Base-by-base conservation (phyloP, 140 eudicot species). In the Cichorium intybus region DNA sequence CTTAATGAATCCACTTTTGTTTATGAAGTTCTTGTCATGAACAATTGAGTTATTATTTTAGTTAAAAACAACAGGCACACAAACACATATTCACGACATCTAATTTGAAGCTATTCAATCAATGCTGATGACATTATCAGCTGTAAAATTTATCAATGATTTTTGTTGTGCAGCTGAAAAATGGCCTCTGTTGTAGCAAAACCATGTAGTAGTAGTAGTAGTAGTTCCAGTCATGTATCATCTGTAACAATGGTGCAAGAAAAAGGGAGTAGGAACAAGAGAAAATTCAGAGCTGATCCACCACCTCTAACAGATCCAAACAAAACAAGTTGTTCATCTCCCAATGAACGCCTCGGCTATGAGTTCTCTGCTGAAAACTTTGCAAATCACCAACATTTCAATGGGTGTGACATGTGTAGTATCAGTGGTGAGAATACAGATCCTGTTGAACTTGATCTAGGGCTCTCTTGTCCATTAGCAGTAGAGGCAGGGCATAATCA, bases 211-310 rank as follows among this genome's bases (percentile, higher is more conserved):
- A 74, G 72, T 73, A 21, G 65, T 61, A 72, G 48, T 24, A 39
- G 53, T 76, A 71, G 78, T 67, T 79, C 87, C 64, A 78, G 75
- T 82, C 90, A 80, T 52, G 57, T 82, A 50, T 77, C 85, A 6
- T 64, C 89, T 14, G 72, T 61, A 31, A 64, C 77, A 73, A 68
- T 77, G 37, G 80, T 77, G 37, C 93, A 83, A 76, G 95, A 83
- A 46, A 93, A 93, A 63, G 95, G 87, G 52, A 93, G 95, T 74
- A 83, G 99, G 86, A 93, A 93, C 53, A 93, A 93, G 88, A 78
- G 99, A 26, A 93, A 93, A 56, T 88, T 93, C 48, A 79, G 93
- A 54, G 90, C 96, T 48, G 99, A 93, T 79, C 95, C 90, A 5
- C 93, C 94, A 1, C 93, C 99, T 5, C 45, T 74, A 43, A 70